Evolutionary conservation across 495 filamentous ascomycete species (phyloP), one percentile per base, ranked within the genome.

Genomic region (Penicillium simplicissimum): DNA sequence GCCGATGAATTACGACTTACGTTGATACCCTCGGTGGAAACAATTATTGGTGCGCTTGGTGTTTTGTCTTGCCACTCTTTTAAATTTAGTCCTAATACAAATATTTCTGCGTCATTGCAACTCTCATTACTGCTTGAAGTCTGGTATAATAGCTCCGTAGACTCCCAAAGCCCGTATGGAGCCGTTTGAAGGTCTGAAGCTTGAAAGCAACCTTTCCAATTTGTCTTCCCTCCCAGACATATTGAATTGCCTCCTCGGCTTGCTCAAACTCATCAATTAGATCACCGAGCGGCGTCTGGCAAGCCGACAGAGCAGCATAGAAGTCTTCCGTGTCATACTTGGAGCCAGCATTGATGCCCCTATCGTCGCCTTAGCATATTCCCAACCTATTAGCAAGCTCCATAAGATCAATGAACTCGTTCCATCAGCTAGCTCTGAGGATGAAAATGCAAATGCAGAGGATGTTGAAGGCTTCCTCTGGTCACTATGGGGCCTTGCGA

Each of bases 11-110:
- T 64, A 69, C 67, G 69, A 69, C 60, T 71, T 61, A 67, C 58
- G 61, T 63, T 71, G 67, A 71, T 71, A 71, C 69, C 69, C 69
- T 63, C 52, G 64, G 61, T 61, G 63, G 59, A 67, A 38, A 60
- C 53, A 66, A 60, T 7, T 25, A 48, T 58, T 33, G 43, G 59
- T 64, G 54, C 60, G 60, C 53, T 45, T 59, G 45, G 15, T 59
- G 54, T 53, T 63, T 43, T 37, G 45, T 63, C 51, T 43, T 55
- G 62, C 60, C 65, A 19, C 57, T 68, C 58, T 31, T 58, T 63
- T 8, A 8, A 15, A 42, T 45, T 42, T 8, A 34, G 21, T 35
- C 7, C 21, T 14, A 7, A 14, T 34, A 31, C 28, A 31, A 6
- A 5, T 6, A 6, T 31, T 31, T 7, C 28, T 6, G 28, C 4